phyloP scores from a whole-genome alignment of 495 filamentous ascomycete genomes.

The Penicillium manginii region DNA sequence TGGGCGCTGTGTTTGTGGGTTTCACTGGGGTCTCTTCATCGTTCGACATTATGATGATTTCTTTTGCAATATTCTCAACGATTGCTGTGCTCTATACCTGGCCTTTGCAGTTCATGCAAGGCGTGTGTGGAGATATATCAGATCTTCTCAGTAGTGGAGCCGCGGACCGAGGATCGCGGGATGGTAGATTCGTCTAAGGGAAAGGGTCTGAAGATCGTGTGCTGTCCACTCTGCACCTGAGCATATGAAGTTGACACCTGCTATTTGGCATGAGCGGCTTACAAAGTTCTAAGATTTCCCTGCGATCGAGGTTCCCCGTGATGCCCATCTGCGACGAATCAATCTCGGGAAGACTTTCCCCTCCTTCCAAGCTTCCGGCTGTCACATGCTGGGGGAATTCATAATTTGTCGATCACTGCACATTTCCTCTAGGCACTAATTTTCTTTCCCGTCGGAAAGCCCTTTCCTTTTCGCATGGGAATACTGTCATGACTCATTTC shows the following conservation, averaged over 20 bases:
- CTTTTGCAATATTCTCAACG: neutral
- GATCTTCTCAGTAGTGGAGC: neutral
- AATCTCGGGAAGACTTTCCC: neutral
- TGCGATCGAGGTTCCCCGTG: too few relatives aligned
- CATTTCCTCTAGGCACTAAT: neutral
- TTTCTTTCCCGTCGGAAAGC: too few relatives aligned
- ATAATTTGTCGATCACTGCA: neutral
- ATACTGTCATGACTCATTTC: too few relatives aligned
- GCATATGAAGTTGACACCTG: neutral
- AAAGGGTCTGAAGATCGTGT: neutral
- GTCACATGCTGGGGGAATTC: neutral
- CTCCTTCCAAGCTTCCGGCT: neutral
- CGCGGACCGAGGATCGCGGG: slow-evolving; percentile 2
- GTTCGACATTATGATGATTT: neutral
- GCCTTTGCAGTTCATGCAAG: too few relatives aligned
- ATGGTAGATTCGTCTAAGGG: neutral
- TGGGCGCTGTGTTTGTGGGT: neutral
- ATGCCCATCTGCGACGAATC: too few relatives aligned
- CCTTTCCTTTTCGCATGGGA: too few relatives aligned
- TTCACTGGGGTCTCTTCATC: neutral
- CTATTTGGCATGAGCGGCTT: too few relatives aligned
- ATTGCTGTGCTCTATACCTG: neutral
- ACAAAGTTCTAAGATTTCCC: too few relatives aligned
- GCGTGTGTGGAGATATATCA: neutral
- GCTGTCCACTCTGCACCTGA: neutral